Base-by-base conservation (phyloP, 208 protist genomes). In the Acanthamoeba sp. region DNA sequence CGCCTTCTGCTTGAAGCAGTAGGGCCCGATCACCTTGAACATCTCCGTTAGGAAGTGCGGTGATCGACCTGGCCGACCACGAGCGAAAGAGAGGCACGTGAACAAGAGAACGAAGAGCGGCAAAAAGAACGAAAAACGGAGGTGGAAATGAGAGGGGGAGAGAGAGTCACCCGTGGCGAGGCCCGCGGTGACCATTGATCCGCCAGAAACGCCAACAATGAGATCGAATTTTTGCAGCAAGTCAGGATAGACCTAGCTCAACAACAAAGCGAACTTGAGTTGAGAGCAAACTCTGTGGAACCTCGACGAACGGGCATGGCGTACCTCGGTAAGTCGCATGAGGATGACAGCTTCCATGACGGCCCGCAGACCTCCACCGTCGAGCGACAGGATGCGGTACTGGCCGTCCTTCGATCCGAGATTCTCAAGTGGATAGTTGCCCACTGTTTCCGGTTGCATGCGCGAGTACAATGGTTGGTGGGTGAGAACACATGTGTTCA, bases 321-420 rank as follows among this genome's bases (percentile, higher is more conserved):
- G 71, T 82, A 48, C 73, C 73, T 82, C 76, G 3, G 38, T 71
- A 2, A 91, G 59, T 5, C 84, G 84, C 55, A n/a, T 71, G 14
- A 91, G 84, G 9, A 91, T 64, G 59, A 91, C 84, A 2, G 84
- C 84, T 29, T 91, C 84, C 84, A 91, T 91, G 20, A 91, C 59
- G 1, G 84, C 84, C 14, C 84, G 84, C 34, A 91, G 57, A 66
- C 84, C 84, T 10, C 84, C 84, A 32, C 84, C 84, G 27, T 91
- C 84, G 3, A 91, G 38, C 29, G 76, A 85, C 7, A 85, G 76
- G n/a, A 85, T 85, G 27, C 76, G 18, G 20, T 85, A 85, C 32
- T 57, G 76, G 10, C 76, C 76, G 48, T 85, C 76, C 38, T 59
- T 85, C 0, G 76, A 85, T 32, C 76, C 76, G 5, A 59, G 7